Conservation (phyloP, 306 rosid species). For the Dryas alaskensis region DNA sequence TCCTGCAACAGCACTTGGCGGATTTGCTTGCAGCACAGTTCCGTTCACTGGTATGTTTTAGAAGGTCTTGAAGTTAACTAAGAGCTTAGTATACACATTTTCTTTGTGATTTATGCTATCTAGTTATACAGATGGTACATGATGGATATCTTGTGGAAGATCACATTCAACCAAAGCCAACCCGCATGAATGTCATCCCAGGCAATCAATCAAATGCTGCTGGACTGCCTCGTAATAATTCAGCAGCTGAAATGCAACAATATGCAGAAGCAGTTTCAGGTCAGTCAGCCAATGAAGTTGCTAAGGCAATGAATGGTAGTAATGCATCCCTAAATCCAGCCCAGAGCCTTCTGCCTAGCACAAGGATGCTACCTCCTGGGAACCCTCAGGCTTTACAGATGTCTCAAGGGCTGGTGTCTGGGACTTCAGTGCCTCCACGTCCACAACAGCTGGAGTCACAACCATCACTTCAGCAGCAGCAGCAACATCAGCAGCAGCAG, state of each 20-base stretch:
- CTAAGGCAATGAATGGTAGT: slow-evolving; percentile 44
- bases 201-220: slow-evolving; percentile 53
- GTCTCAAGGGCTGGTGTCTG: slow-evolving; percentile 80
- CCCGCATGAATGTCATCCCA: slow-evolving; percentile 38
- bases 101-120: slow-evolving; percentile 17
- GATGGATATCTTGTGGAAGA: slow-evolving; percentile 66
- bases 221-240: slow-evolving; percentile 43
- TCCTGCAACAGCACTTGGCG: slow-evolving; percentile 72
- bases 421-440: slow-evolving; percentile 65
- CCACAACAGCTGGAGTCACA: slow-evolving; percentile 74
- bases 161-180: slow-evolving; percentile 54
- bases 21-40: slow-evolving; percentile 82
- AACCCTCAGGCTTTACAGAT: slow-evolving; percentile 81
- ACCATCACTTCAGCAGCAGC: slow-evolving; percentile 47
- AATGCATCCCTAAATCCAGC: slow-evolving; percentile 56
- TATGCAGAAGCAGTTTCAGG: slow-evolving; percentile 60
- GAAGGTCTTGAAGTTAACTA: background rate
- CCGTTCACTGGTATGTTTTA: slow-evolving; percentile 59
- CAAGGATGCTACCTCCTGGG: slow-evolving; percentile 93
- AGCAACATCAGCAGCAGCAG: slow-evolving; percentile 14
- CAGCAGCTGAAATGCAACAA: slow-evolving; percentile 67
- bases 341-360: slow-evolving; percentile 58
- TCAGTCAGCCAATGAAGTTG: slow-evolving; percentile 62
- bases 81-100: slow-evolving; percentile 5
- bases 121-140: slow-evolving; percentile 53